Evolutionary conservation across 306 rosid genomes (phyloP), one percentile per base, ranked within the genome.

Genomic region (Quercus glauca): DNA sequence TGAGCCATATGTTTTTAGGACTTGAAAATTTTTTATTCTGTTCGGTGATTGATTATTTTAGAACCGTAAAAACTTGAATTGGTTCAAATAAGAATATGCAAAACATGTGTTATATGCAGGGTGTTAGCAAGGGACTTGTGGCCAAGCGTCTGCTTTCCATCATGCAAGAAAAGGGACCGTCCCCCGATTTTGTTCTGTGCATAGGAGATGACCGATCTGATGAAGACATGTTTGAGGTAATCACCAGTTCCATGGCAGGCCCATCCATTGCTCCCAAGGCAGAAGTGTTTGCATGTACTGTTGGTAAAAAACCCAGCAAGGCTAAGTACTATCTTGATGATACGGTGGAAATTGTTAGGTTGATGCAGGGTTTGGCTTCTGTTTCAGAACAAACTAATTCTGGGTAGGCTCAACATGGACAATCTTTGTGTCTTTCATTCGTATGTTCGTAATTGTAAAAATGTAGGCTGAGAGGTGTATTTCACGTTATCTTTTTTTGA

Each of bases 151-250:
- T 91, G 21, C 91, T 87, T 57, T 87, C 88, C 18, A 74, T 83
- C 28, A 89, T 91, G 93, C 88, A 80, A 70, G 90, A 78, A n/a
- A 81, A 72, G 84, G 90, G 55, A 37, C 81, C 78, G 81, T 33
- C 85, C 1, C 91, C 92, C 1, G 96, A 91, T 75, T 91, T 91
- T 41, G 90, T 91, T 71, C 82, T 89, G 67, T 91, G 96, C 76
- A 86, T 89, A 53, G 96, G 93, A 49, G 96, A 91, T 80, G 96
- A 91, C 55, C 77, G 93, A 80, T 91, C 96, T 0, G 96, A 91
- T 18, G 96, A 91, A 87, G 96, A 89, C 86, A 91, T 91, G 96
- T 91, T 91, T 25, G 92, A 91, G 91, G 91, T 83, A 73, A 88
- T 91, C 76, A 31, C 79, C 4, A 85, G 84, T 78, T 85, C 92